Evolutionary conservation across 2,329 filamentous ascomycete species (phyloP).

Genomic region (Periglandula ipomoeae): DNA sequence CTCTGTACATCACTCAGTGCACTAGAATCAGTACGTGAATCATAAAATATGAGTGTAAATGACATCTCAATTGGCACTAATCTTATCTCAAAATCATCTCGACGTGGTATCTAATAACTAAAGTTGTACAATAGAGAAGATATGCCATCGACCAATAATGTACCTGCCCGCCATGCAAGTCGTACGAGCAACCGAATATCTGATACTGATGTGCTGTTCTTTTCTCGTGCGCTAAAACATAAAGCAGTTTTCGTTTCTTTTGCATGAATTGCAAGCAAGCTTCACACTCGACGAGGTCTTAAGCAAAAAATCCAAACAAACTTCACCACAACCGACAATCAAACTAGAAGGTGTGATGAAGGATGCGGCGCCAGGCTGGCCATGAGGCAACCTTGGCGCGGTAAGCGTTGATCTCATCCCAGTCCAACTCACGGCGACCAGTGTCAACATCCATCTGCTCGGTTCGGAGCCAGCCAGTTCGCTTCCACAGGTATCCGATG

Average conservation of each 20-base stretch:
- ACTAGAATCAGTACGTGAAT: background rate
- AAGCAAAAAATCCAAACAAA: background rate
- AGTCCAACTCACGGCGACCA: constrained; percentile 56
- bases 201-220: constrained; percentile 1
- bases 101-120: constrained; percentile 16
- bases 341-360: constrained; percentile 29
- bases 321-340: background rate
- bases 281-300: background rate
- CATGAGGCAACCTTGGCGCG: constrained; percentile 38
- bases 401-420: constrained; percentile 51
- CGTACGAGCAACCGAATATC: background rate
- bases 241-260: background rate
- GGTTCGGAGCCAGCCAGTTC: constrained; percentile 47
- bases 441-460: constrained; percentile 59
- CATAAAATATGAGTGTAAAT: background rate
- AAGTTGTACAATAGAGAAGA: constrained; percentile 12
- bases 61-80: background rate
- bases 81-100: background rate
- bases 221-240: background rate
- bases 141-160: background rate
- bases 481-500: constrained; percentile 57
- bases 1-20: no score
- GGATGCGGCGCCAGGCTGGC: constrained; percentile 40
- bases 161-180: background rate
- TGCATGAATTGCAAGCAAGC: constrained; percentile 1